These are phyloP conservation scores for Tetrahymena thermophila DNA, from an alignment of 73 alveolate species.

Conservation along the genomic window DNA sequence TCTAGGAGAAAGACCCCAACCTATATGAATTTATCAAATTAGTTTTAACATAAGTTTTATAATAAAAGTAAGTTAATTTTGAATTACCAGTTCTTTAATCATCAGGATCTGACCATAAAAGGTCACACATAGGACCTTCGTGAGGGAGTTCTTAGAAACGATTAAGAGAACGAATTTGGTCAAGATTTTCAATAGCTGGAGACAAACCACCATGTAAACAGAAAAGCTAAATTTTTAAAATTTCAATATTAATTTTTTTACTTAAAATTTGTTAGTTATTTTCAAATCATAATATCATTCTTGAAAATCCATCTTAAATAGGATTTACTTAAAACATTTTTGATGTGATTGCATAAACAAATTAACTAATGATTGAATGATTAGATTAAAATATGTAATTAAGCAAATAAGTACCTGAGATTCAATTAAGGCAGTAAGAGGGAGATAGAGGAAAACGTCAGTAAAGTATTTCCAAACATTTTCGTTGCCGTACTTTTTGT, in stretches of 20 bases:
- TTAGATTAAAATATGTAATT: background rate
- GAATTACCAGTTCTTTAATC: slow-evolving; percentile 30
- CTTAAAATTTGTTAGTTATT: too few species aligned
- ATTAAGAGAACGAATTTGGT: slow-evolving; percentile 54
- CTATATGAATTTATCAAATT: slow-evolving; percentile 14
- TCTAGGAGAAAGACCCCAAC: slow-evolving; percentile 64
- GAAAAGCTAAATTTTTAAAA: slow-evolving; percentile 48
- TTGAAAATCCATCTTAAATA: too few species aligned
- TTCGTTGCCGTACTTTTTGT: slow-evolving; percentile 83
- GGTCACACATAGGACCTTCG: slow-evolving; percentile 83
- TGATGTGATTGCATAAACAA: too few species aligned
- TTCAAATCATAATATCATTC: too few species aligned
- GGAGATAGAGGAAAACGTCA: slow-evolving; percentile 81
- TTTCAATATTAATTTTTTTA: background rate
- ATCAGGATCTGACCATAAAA: slow-evolving; percentile 75
- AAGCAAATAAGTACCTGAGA: slow-evolving; percentile 29
- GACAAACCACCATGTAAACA: slow-evolving; percentile 91
- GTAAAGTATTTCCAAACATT: slow-evolving; percentile 84
- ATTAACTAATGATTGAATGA: background rate
- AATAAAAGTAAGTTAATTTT: background rate
- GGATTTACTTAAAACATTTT: too few species aligned
- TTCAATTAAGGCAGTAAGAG: slow-evolving; percentile 78
- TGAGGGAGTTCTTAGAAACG: slow-evolving; percentile 87
- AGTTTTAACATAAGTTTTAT: background rate
- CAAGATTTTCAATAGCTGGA: slow-evolving; percentile 68